Base-by-base conservation (phyloP, 2,329 filamentous ascomycete genomes). In the Sclerotinia spermophila region DNA sequence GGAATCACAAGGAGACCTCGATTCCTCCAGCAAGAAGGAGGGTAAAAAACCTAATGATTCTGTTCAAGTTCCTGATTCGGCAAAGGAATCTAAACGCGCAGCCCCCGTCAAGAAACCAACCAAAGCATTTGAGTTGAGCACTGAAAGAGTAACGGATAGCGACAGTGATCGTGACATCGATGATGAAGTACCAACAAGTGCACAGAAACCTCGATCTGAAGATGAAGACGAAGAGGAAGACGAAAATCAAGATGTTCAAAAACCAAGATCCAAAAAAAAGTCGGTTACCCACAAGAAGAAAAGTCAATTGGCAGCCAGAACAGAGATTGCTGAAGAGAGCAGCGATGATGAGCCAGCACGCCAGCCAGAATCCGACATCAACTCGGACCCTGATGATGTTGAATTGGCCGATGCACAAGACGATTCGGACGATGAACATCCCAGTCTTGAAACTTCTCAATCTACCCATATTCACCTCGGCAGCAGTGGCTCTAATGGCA, bases 71-170 rank as follows among this genome's bases (percentile, higher is more conserved):
- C 51, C 38, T 62, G 11, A 56, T 24, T 61, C 61, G 19, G 19
- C 19, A 40, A 53, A 64, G 48, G 62, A 62, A 15, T n/a, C 33
- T 30, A 60, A 55, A 44, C 62, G 55, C 24, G n/a, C 64, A 53
- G 59, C 24, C n/a, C 35, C 15, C 24, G n/a, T 30, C 19, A 62
- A 61, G 19, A 68, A 58, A 42, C 5, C 56, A 30, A 38, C 55
- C 8, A 68, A 53, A 42, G 21, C 33, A 51, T 61, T 45, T 40
- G 42, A n/a, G 38, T 42, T 70, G 56, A 72, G 71, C 55, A 64
- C 66, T 42, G 62, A 70, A 67, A 60, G n/a, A 5, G 56, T 70
- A 17, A 38, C 51, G 30, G 68, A 70, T 40, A 67, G 68, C 21
- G 71, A 72, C 8, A 38, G 24, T 3, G 56, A 40, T n/a, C 24